phyloP scores from a whole-genome alignment of 345 rosid species.

The Aethionema arabicum region DNA sequence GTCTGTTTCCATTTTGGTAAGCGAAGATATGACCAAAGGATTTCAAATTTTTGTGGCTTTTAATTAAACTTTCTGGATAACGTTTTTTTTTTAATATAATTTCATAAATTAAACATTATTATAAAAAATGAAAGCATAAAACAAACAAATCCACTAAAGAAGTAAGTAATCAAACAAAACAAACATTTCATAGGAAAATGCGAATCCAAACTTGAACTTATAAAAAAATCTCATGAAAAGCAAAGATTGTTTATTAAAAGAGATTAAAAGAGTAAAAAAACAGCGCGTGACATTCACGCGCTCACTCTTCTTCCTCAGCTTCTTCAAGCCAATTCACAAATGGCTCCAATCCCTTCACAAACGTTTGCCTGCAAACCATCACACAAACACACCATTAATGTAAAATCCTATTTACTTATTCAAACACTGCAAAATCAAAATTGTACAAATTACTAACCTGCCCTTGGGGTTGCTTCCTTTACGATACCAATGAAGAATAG shows the following conservation, averaged over 20 bases:
- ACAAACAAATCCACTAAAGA: constrained; percentile 15
- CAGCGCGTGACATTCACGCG: background rate
- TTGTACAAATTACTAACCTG: constrained; percentile 44
- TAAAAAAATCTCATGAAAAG: background rate
- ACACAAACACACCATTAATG: background rate
- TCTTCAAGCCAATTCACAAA: constrained; percentile 97
- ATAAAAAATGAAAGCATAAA: background rate
- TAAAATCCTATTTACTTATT: background rate
- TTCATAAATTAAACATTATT: background rate
- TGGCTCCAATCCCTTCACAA: constrained; percentile 93
- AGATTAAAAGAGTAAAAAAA: background rate
- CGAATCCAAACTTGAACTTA: background rate
- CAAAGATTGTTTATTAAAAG: constrained; percentile 10
- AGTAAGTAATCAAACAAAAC: background rate
- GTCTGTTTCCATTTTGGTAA: constrained; percentile 25
- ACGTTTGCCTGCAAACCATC: constrained; percentile 59
- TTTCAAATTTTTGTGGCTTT: constrained; percentile 26
- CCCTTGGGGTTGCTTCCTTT: constrained; percentile 92
- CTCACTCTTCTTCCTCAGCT: constrained; percentile 94
- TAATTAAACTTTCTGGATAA: constrained; percentile 30
- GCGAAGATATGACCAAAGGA: constrained; percentile 15
- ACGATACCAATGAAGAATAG: constrained; percentile 86
- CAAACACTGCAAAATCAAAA: background rate
- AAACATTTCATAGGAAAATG: background rate
- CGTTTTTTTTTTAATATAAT: background rate